Percentiles rank a stretch among this genome's conserved stretches.
Conservation (phyloP, 2,329 filamentous ascomycete species). For the Domatiomyces catenatus region DNA sequence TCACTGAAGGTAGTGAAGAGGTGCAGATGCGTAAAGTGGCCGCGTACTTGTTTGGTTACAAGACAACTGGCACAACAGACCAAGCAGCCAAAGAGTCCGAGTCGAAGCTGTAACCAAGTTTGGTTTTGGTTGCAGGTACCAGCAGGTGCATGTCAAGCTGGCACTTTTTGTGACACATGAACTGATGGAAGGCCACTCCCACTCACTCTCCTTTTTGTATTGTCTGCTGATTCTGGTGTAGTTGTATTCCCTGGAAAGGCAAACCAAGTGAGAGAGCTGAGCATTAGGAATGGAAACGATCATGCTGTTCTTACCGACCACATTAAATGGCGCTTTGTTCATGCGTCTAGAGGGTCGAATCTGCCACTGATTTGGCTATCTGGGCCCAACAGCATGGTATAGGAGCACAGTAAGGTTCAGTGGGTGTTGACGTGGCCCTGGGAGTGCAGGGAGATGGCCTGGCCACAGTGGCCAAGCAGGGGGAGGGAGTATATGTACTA, state of each 20-base stretch:
- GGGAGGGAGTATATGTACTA: background rate
- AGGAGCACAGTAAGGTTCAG: no score
- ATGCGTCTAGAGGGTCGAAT: no score
- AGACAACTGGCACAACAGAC: constrained; percentile 27
- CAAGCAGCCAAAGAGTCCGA: constrained; percentile 2
- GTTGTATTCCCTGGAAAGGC: no score
- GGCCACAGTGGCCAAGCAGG: background rate
- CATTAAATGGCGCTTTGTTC: no score
- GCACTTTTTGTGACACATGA: no score
- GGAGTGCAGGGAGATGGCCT: background rate
- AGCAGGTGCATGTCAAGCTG: background rate
- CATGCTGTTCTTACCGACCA: background rate
- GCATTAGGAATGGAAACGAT: constrained; percentile 4
- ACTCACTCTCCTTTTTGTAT: no score
- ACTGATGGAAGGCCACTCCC: no score
- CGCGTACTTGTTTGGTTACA: constrained; percentile 41
- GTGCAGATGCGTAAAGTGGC: constrained; percentile 53
- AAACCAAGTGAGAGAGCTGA: no score
- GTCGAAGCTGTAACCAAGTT: background rate
- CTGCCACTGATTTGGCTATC: no score
- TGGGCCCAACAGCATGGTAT: no score
- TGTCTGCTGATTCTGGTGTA: no score
- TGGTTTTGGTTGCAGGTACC: background rate
- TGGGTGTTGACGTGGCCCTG: background rate
- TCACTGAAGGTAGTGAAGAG: constrained; percentile 50